A percentile compares a stretch with the other conserved stretches of the same genome.
Evolutionary conservation across 192 early-diverging fungal species (phyloP).

Genomic region (Mortierella claussenii): DNA sequence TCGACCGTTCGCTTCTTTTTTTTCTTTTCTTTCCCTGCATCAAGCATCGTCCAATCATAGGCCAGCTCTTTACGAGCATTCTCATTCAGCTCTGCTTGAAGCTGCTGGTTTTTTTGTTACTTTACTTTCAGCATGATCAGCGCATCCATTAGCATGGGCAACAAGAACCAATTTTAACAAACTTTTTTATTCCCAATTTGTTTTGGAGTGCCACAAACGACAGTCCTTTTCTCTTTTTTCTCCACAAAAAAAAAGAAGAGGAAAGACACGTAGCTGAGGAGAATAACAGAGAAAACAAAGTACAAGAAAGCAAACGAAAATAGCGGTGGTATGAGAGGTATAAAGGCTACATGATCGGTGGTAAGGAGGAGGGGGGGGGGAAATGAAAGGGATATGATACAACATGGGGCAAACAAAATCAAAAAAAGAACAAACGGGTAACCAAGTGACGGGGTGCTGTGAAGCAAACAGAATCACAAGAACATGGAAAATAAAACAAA

Average conservation of each 20-base stretch:
- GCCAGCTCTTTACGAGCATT: background rate
- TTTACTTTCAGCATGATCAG: background rate
- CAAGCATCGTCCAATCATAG: background rate
- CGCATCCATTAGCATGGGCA: no score
- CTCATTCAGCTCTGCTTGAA: no score
- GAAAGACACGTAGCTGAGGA: background rate
- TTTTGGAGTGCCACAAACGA: background rate
- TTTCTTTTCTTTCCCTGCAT: slow-evolving; percentile 1
- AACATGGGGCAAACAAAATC: background rate
- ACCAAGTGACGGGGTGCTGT: background rate
- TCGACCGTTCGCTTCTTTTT: background rate
- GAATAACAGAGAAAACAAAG: background rate
- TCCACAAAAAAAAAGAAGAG: background rate
- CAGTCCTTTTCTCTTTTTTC: background rate
- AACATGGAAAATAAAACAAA: background rate
- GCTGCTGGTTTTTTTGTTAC: background rate
- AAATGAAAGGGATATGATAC: background rate
- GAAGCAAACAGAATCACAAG: background rate
- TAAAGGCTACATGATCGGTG: background rate
- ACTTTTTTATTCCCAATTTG: background rate
- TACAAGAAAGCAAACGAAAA: background rate
- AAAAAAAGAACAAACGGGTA: background rate
- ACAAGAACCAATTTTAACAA: no score
- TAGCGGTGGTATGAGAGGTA: background rate
- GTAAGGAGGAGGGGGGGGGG: background rate